Conservation (phyloP, 2,329 filamentous ascomycete genomes). For the Paecilomyces sp. region DNA sequence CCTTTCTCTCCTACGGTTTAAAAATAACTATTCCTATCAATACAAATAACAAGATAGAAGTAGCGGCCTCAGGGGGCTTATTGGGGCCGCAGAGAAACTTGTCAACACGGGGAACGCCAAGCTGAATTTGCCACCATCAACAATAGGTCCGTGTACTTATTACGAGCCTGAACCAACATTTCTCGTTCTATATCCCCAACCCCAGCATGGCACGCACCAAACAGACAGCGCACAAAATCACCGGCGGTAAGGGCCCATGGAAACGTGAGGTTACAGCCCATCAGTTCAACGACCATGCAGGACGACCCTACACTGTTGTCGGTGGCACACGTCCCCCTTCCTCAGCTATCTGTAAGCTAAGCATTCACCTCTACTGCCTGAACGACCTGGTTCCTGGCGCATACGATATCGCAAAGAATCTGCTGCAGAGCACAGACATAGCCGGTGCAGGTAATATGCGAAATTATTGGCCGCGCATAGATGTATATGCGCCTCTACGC, state of each 20-base stretch:
- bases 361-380: slow-evolving; percentile 4
- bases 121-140: too few species aligned
- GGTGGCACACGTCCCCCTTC: neutral
- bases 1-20: too few species aligned
- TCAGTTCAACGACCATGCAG: slow-evolving; percentile 1
- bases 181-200: neutral
- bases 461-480: slow-evolving; percentile 9
- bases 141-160: too few species aligned
- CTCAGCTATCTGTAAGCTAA: slow-evolving; percentile 2
- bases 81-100: too few species aligned
- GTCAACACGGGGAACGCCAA: too few species aligned
- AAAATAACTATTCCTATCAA: too few species aligned
- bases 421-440: slow-evolving; percentile 1
- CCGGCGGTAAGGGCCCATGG: neutral
- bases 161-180: neutral
- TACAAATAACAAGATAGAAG: too few species aligned
- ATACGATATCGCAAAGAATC: neutral
- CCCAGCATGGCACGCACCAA: slow-evolving; percentile 2
- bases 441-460: slow-evolving; percentile 8
- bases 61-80: too few species aligned
- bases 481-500: slow-evolving; percentile 7
- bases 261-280: neutral
- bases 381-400: neutral
- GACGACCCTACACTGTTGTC: slow-evolving; percentile 2
- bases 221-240: slow-evolving; percentile 1